Base-by-base conservation (phyloP, 164 flowering plant genomes). In the Vitis rupestris region DNA sequence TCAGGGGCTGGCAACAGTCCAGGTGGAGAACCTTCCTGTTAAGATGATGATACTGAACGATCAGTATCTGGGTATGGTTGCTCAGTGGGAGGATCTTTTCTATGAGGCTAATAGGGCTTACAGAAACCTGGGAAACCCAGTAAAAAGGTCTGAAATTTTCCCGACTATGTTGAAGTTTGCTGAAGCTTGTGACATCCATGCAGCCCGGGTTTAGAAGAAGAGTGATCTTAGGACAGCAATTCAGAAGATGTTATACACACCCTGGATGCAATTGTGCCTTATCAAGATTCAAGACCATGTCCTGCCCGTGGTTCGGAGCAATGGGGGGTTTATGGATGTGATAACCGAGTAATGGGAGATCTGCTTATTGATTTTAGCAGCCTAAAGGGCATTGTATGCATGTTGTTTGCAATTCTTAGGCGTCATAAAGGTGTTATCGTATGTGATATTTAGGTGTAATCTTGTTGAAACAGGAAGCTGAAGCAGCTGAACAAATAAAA, bases 251-350 rank as follows among this genome's bases (percentile, higher is more conserved):
- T 64, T 89, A 79, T 86, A 84, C 15, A 87, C 94, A 7, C 88
- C 90, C 59, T 89, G 74, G 94, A 89, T 69, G 91, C 86, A 30
- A 85, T 87, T 50, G 90, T 89, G 5, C 90, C 91, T 2, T 89
- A 87, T 76, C 91, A 87, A 75, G 94, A 89, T 59, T 76, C 91
- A 87, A 75, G 94, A 89, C 61, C 91, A 89, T 67, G 94, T 89
- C 23, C 68, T 87, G 58, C 94, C 94, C 10, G 86, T 86, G 90
- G 83, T 89, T 66, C 91, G 88, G 0, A 82, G 86, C 61, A 88
- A 88, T 48, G 91, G 91, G 1, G 80, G 90, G 3, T 89, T 87
- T 62, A 83, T 78, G 71, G 94, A 89, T 75, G 75, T 85, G 76
- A 87, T 86, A 63, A 86, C 77, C 0, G 88, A 83, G 88, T 3